Evolutionary conservation across 2,329 filamentous ascomycete species (phyloP).

Genomic region (Alternaria gansuensis): DNA sequence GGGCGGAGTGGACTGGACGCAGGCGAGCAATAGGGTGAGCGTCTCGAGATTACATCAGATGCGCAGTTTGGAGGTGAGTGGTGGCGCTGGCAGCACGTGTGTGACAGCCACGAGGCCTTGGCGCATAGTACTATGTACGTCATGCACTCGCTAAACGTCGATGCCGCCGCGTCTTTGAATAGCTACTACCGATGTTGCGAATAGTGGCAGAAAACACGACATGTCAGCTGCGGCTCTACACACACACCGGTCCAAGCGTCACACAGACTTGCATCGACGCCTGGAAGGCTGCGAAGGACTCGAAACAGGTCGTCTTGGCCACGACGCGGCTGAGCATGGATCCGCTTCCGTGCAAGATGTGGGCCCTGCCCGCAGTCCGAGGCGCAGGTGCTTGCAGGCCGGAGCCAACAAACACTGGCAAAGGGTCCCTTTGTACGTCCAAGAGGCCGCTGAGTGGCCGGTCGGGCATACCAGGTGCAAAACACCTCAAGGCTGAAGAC

Average conservation of each 20-base stretch:
- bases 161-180: conserved; percentile 1
- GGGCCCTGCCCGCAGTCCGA: conserved; percentile 23
- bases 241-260: background rate
- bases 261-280: background rate
- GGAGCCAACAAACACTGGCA: conserved; percentile 9
- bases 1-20: conserved; percentile 4
- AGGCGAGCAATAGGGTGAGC: conserved; percentile 7
- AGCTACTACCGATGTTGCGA: conserved; percentile 2
- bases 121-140: conserved; percentile 20
- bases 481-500: conserved; percentile 7
- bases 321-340: conserved; percentile 22
- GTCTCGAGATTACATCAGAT: conserved; percentile 26
- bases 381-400: conserved; percentile 24
- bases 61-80: conserved; percentile 2
- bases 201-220: conserved; percentile 4
- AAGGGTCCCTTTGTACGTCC: conserved; percentile 10
- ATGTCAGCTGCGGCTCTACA: background rate
- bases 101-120: conserved; percentile 9
- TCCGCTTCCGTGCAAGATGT: conserved; percentile 15
- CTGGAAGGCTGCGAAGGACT: background rate
- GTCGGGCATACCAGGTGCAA: conserved; percentile 10
- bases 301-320: conserved; percentile 11
- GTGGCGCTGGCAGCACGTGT: conserved; percentile 5
- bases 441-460: conserved; percentile 11
- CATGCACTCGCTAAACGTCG: conserved; percentile 18